Evolutionary conservation across 495 filamentous ascomycete species (phyloP), one percentile per base, ranked within the genome.

Genomic region (Hypoxylon rickii): DNA sequence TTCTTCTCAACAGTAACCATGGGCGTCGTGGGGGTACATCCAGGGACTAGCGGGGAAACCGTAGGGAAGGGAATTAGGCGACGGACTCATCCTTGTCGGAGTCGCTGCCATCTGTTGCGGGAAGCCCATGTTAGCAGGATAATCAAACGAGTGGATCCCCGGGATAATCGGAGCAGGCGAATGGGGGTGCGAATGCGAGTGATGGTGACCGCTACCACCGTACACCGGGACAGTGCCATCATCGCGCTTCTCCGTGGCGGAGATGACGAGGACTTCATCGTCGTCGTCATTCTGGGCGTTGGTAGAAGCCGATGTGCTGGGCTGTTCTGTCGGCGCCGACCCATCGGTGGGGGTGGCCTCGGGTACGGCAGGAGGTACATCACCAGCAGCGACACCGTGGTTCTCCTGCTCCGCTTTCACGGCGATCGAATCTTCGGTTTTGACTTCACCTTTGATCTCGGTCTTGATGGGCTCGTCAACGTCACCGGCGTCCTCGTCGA

Each of bases 391-490:
- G 29, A 8, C 52, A 32, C 44, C 43, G 16, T 41, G 42, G 44
- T 65, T 67, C 54, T 51, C 48, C 31, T 47, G 49, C 54, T 65
- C 61, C 36, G 52, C 40, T 66, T 76, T 71, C 51, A 63, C 54
- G 44, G 54, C 55, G 43, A 63, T 53, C 36, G 40, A 46, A 32
- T 69, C 58, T 52, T 74, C 65, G 29, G 61, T 43, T 61, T 69
- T 65, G 37, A 58, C 46, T 65, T 68, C 43, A 63, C 61, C 67
- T 59, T 70, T 66, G 49, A 63, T 16, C 49, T 76, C 73, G 19
- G 57, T 31, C 53, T 70, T 72, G 22, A 62, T 17, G 10, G 62
- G 58, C 16, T 64, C 70, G 5, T 76, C 74, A 13, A 67, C 64
- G 36, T 75, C 73, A 2, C 65, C 70, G 10, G 63, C 64, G 7